Evolutionary conservation across 164 flowering plant species (phyloP), one percentile per base, ranked within the genome.

Genomic region (Annona squamosa): DNA sequence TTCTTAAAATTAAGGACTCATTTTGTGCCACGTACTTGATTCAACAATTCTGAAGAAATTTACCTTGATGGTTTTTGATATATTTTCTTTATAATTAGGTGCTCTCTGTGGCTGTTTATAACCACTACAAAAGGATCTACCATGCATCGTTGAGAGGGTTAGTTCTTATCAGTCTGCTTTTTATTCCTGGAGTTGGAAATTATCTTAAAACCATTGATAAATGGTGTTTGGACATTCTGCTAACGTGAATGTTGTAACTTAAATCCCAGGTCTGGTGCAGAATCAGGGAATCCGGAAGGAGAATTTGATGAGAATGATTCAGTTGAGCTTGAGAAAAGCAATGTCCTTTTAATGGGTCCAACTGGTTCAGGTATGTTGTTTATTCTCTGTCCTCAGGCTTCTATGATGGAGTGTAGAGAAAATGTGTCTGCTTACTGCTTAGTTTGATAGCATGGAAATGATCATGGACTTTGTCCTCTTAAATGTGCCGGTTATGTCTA

Each of bases 341-440:
- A 95, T 88, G 97, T 95, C 48, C 90, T 95, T 19, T 83, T 95
- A 80, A 90, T 95, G 97, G 99, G 99, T 71, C 99, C 99, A 69
- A 95, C 99, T 73, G 99, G 99, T 65, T 95, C 99, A 57, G 99
- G 99, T 90, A 78, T 78, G 78, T 52, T 26, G 57, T 64, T 3
- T 71, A 56, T 61, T 70, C 57, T 61, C 37, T 62, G 52, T 68
- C 68, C 56, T 72, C 9, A 52, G 68, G 46, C 26, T 17, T 65
- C 66, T 69, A n/a, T 67, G 65, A 48, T 13, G 57, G 47, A 63
- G 17, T 70, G 59, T 12, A 4, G 46, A 7, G 45, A 74, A 47
- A 16, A 46, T n/a, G 5, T 26, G 5, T 37, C 19, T 46, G 74
- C 19, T 41, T 59, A 67, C 68, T 26, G 65, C 5, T 48, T 42